Base-by-base conservation (phyloP, 2,329 filamentous ascomycete genomes). In the Botrytis sinoallii region DNA sequence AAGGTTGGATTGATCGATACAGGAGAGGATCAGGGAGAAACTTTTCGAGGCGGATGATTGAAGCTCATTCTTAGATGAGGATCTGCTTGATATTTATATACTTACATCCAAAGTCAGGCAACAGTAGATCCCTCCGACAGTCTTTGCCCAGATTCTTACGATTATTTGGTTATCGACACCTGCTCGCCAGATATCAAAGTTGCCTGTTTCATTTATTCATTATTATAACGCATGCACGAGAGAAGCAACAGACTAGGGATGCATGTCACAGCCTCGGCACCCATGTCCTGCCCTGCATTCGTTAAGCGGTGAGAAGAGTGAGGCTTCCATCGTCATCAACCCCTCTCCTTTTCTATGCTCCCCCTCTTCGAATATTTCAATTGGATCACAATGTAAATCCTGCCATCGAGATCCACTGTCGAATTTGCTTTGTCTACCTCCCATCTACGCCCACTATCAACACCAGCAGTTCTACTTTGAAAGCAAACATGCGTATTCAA, bases 281-380 rank as follows among this genome's bases (percentile, higher is more conserved):
- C 66, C 71, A 55, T 55, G 55, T 46, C 35, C 18, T 72, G 52
- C 63, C 71, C 63, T 72, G 63, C 32, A 32, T 70, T 73, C 35
- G 44, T 70, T 70, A 70, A 70, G 71, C 71, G 71, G 71, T 70
- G 44, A 46, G 65, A 48, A 57, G 20, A 70, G 66, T 73, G 66
- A 73, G 71, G 71, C 71, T 73, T 67, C 44, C 38, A 32, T 73
- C 65, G 42, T 63, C 29, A 70, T 42, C 29, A 61, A 29, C 20
- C 67, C 38, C 40, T 73, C 59, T 29, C 22, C 18, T 55, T 73
- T 32, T 35, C 20, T 12, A 57, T 40, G 20, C 38, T 69, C 40
- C 46, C 20, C 35, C 35, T 63, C 35, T 18, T 40, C 25, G 35
- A 68, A 8, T 25, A 29, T 68, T 46, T 60, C 52, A 38, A 72